These are phyloP conservation scores for Moricandia moricandioides DNA, from an alignment of 345 rosid genomes.

Conservation along the genomic window DNA sequence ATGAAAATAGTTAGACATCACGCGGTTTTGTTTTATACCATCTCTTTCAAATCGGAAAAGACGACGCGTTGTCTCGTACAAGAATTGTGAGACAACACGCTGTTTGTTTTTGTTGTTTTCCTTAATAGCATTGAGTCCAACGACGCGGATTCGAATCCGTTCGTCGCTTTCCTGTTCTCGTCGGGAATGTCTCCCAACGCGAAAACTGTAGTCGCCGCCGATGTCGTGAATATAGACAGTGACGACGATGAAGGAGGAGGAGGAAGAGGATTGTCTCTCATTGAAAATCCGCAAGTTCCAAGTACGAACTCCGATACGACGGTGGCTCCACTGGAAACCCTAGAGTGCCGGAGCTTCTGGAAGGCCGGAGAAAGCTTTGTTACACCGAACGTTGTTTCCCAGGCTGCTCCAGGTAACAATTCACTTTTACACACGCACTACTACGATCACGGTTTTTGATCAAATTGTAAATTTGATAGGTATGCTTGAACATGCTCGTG, in stretches of 20 bases:
- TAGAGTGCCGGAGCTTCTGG: slow-evolving; percentile 79
- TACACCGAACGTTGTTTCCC: slow-evolving; percentile 35
- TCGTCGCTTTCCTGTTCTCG: not conserved
- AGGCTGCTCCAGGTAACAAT: not conserved
- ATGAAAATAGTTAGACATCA: not conserved
- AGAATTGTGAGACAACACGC: not conserved
- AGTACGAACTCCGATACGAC: slow-evolving; percentile 4
- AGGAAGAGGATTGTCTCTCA: slow-evolving; percentile 2
- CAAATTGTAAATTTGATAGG: slow-evolving; percentile 36
- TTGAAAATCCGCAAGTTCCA: slow-evolving; percentile 17
- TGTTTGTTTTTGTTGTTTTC: not conserved
- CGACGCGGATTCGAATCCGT: not conserved
- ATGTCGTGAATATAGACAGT: slow-evolving; percentile 47
- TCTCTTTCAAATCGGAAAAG: not conserved
- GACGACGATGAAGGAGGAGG: slow-evolving; percentile 43
- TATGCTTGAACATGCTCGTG: slow-evolving; percentile 81
- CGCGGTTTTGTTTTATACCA: not conserved
- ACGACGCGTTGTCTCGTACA: not conserved
- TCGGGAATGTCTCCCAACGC: slow-evolving; percentile 39
- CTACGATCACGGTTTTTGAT: not conserved
- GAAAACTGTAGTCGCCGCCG: slow-evolving; percentile 2
- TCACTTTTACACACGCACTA: not conserved
- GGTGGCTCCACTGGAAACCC: slow-evolving; percentile 31
- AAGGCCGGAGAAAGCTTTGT: slow-evolving; percentile 60
- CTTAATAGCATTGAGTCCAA: not conserved